phyloP scores from a whole-genome alignment of 768 basidiomycete species.

The Trametes cingulata region DNA sequence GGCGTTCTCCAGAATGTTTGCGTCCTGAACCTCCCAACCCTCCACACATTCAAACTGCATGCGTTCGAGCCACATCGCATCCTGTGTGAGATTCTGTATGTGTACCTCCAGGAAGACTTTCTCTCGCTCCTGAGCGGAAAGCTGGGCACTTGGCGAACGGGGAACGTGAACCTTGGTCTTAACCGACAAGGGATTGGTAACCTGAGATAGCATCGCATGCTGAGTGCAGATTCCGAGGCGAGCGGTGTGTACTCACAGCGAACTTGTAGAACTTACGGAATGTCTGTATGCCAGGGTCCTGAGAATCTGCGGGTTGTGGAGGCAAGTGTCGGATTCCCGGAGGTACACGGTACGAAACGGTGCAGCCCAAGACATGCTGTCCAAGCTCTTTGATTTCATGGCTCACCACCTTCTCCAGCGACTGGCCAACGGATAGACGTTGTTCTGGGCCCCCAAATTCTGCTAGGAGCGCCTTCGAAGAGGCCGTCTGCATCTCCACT shows the following conservation, averaged over 20 bases:
- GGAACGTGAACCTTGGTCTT: slow-evolving; percentile 90
- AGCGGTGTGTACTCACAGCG: slow-evolving; percentile 52
- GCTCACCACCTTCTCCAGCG: slow-evolving; percentile 66
- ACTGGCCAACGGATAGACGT: slow-evolving; percentile 54
- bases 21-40: slow-evolving; percentile 61
- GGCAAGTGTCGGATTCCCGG: slow-evolving; percentile 52
- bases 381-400: slow-evolving; percentile 96
- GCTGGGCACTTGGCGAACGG: slow-evolving; percentile 67
- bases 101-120: slow-evolving; percentile 92
- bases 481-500: slow-evolving; percentile 86
- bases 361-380: slow-evolving; percentile 85
- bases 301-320: slow-evolving; percentile 48
- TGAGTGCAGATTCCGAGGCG: neutral
- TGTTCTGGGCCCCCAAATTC: slow-evolving; percentile 61
- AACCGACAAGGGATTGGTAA: slow-evolving; percentile 91
- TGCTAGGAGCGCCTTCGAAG: slow-evolving; percentile 58
- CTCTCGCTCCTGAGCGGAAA: slow-evolving; percentile 65
- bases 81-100: slow-evolving; percentile 83
- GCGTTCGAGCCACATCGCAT: slow-evolving; percentile 76
- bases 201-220: slow-evolving; percentile 44
- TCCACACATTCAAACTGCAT: slow-evolving; percentile 77
- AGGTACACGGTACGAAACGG: slow-evolving; percentile 79
- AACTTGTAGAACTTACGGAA: slow-evolving; percentile 94
- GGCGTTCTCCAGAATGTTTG: slow-evolving; percentile 40
- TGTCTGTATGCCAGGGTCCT: slow-evolving; percentile 60